Evolutionary conservation across 139 green algal genomes (phyloP), one percentile per base, ranked within the genome.

Genomic region (Coelastrella sp.): DNA sequence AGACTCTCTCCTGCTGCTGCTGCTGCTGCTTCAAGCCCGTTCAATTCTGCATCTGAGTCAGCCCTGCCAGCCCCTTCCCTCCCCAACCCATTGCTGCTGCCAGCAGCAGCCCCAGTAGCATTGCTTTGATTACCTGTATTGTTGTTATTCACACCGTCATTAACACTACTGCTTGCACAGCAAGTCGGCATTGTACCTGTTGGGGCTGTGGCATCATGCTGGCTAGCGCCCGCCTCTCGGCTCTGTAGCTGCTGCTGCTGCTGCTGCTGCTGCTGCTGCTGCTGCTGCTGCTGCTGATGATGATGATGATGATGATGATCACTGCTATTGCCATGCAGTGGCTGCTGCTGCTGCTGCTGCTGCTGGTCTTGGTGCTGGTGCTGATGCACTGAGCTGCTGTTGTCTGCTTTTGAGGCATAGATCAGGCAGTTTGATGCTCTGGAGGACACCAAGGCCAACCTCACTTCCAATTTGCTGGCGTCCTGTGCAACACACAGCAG

Each of bases 401-500:
- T 24, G 56, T 79, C 61, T 58, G 87, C 7, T 66, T 58, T 25
- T 84, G 72, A 75, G 6, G 87, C 78, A 61, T 73, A 94, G 14
- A 94, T 90, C 14, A 90, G 70, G 6, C 86, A 88, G 75, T 90
- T 78, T 49, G 86, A 57, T 7, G 90, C 66, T 15, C 87, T 82
- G 4, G 86, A 88, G 6, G 89, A 92, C 15, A 94, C 92, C 8
- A 94, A 78, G 35, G 92, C 92, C 86, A 94, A 61, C 25, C 92
- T 86, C 59, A 90, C 89, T 68, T 94, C 92, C 27, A 91, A 76
- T 75, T 86, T 76, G 17, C 20, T 65, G n/a, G 78, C n/a, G 10
- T 7, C 57, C 74, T 90, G 74, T 14, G 24, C 4, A 65, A 86
- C 59, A 75, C 11, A 19, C 22, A 57, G 80, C 80, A 73, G 58